Base-by-base conservation (phyloP, 148 eudicot genomes). In the Suaeda aralocaspica region DNA sequence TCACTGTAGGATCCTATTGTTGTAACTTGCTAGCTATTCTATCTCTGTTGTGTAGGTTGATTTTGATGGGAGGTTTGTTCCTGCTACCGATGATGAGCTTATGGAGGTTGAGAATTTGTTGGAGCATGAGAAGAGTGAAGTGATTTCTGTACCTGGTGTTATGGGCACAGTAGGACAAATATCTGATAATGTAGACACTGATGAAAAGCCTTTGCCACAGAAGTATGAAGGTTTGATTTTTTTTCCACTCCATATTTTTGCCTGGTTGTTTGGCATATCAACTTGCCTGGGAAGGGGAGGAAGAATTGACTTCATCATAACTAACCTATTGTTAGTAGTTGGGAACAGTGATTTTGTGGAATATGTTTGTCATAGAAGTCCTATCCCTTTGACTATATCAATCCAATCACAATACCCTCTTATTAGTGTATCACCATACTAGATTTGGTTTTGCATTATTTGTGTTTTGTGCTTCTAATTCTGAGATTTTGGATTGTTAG, bases 21-120 rank as follows among this genome's bases (percentile, higher is more conserved):
- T 49, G 56, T 2, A 25, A 21, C 12, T 56, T 18, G 26, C 21
- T 9, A 21, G 18, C 4, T 18, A 53, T 69, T 31, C 31, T 26
- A 39, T 69, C 15, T 64, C 25, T 51, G 13, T 45, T 52, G 64
- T 72, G 29, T 69, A 91, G 97, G 92, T 91, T 85, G 90, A 87
- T 73, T 84, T 81, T 70, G 86, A 84, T 79, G 98, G 89, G 68
- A 87, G 66, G 71, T 82, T 88, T 73, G 87, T 93, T 61, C 92
- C 97, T 72, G 96, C 90, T 42, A 91, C 96, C 26, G 91, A 89
- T 65, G 92, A 89, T 69, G 97, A 91, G 76, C 83, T 91, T 68
- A 76, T 87, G 84, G 90, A 82, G 74, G 98, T 88, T 70, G 92
- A 88, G 76, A 86, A 87, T 83, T 73, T 87, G 74, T 80, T 91